Conservation (phyloP, 352 stramenopile genomes). For the Globisporangium acanthophoron region DNA sequence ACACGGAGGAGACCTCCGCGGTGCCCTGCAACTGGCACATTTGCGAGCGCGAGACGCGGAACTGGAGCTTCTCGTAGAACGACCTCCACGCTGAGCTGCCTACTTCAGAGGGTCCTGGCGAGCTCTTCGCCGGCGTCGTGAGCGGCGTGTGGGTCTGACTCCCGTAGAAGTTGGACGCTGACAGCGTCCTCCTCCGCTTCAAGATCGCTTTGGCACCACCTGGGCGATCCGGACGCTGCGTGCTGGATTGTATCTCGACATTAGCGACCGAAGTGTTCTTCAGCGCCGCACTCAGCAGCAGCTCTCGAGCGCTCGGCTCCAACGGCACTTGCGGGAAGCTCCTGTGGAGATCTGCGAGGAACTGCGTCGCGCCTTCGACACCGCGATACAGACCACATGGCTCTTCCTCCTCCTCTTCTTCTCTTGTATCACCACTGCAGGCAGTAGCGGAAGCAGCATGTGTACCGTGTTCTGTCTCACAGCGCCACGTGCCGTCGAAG, state of each 20-base stretch:
- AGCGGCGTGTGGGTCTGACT: not conserved
- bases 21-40: constrained; percentile 78
- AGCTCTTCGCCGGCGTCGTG: not conserved
- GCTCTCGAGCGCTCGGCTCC: constrained; percentile 28
- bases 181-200: constrained; percentile 9
- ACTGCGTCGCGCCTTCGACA: constrained; percentile 21
- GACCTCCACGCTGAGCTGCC: constrained; percentile 19
- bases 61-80: constrained; percentile 78
- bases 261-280: not conserved
- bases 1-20: constrained; percentile 49
- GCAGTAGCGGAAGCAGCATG: not conserved
- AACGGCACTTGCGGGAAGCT: constrained; percentile 43
- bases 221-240: not conserved
- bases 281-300: constrained; percentile 17
- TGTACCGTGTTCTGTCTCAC: not conserved
- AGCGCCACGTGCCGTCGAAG: constrained; percentile 24
- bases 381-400: constrained; percentile 17
- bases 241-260: not conserved
- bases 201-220: not conserved
- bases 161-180: constrained; percentile 12
- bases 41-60: constrained; percentile 64
- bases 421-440: not conserved
- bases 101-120: not conserved
- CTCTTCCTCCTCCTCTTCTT: not conserved
- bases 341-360: constrained; percentile 36